Conservation (phyloP, 306 rosid genomes). For the Trichosanthes truncata region DNA sequence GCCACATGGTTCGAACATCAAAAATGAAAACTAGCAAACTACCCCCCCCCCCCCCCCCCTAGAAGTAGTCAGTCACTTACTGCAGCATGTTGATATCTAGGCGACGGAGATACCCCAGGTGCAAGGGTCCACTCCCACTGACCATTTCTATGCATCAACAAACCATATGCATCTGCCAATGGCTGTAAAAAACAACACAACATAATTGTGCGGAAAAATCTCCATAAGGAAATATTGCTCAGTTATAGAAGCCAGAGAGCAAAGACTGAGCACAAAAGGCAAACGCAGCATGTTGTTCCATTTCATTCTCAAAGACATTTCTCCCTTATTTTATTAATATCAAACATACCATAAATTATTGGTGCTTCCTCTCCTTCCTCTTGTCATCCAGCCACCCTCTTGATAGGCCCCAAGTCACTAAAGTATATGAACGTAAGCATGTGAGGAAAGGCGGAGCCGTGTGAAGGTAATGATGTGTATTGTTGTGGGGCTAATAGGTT, state of each 20-base stretch:
- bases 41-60: not conserved
- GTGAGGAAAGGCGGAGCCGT: too few relatives aligned
- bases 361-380: not conserved
- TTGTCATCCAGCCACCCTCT: not conserved
- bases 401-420: too few relatives aligned
- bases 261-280: not conserved
- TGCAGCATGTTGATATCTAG: conserved; percentile 96
- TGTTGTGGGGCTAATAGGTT: too few relatives aligned
- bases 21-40: not conserved
- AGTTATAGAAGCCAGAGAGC: not conserved
- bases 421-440: too few relatives aligned
- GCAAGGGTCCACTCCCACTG: conserved; percentile 99
- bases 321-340: not conserved
- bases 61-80: conserved; percentile 42
- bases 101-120: conserved; percentile 98
- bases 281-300: not conserved
- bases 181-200: conserved; percentile 47
- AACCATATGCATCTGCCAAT: conserved; percentile 89
- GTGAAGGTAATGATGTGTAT: too few relatives aligned
- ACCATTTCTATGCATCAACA: conserved; percentile 95
- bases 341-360: not conserved
- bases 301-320: not conserved
- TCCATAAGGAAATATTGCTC: not conserved
- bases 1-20: not conserved
- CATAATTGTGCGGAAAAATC: not conserved